These are phyloP conservation scores for Kregervanrija pseudodelftensis DNA, from an alignment of 805 yeast genomes.

Conservation along the genomic window DNA sequence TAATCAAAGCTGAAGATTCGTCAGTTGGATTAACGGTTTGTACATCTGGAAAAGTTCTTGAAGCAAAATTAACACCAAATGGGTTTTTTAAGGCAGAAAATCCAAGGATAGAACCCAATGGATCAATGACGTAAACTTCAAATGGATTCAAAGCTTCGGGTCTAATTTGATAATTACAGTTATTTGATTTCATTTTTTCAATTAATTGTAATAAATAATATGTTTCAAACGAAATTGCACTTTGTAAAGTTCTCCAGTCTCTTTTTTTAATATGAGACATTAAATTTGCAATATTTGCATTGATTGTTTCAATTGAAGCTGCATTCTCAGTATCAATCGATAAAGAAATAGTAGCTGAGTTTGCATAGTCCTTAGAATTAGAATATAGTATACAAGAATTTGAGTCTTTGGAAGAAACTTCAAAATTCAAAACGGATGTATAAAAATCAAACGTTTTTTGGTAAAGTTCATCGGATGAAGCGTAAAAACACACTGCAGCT, in stretches of 20 bases:
- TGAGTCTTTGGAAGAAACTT: slow-evolving; percentile 14
- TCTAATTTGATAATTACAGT: slow-evolving; percentile 42
- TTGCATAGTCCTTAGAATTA: slow-evolving; percentile 18
- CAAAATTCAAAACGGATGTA: slow-evolving; percentile 34
- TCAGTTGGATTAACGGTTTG: not conserved
- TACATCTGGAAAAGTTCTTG: slow-evolving; percentile 10
- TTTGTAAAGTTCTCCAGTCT: slow-evolving; percentile 46
- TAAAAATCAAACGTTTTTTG: slow-evolving; percentile 51
- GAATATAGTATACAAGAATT: slow-evolving; percentile 27
- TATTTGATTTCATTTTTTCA: slow-evolving; percentile 24
- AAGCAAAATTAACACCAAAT: slow-evolving; percentile 26
- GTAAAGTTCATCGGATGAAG: slow-evolving; percentile 40
- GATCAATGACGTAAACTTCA: slow-evolving; percentile 74
- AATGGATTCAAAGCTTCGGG: slow-evolving; percentile 72
- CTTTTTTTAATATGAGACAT: slow-evolving; percentile 21
- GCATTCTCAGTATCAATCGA: slow-evolving; percentile 20
- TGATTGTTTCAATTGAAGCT: slow-evolving; percentile 18
- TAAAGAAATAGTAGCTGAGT: slow-evolving; percentile 18
- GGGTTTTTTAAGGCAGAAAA: slow-evolving; percentile 61
- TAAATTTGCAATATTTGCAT: slow-evolving; percentile 24
- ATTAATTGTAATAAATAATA: slow-evolving; percentile 33
- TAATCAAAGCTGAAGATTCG: not conserved
- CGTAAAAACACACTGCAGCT: slow-evolving; percentile 44
- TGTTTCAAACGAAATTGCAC: slow-evolving; percentile 40
- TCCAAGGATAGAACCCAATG: slow-evolving; percentile 76